Conservation (phyloP, 2,329 filamentous ascomycete species). For the Verruconis gallopava region DNA sequence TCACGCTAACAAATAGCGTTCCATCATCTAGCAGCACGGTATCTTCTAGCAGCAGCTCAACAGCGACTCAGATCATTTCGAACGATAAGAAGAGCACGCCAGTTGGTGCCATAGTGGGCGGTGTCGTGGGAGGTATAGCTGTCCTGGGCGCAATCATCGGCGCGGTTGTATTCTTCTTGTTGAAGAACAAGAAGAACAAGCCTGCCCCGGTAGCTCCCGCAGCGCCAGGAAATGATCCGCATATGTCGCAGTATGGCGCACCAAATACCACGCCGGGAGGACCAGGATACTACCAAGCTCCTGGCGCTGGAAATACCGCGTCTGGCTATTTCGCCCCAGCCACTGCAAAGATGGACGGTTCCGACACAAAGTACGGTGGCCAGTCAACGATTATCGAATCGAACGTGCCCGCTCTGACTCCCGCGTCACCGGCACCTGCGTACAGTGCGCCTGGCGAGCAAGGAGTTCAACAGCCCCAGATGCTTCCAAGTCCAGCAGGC, state of each 20-base stretch:
- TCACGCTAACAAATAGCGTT: neutral
- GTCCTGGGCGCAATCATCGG: constrained; percentile 5
- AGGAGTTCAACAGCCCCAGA: neutral
- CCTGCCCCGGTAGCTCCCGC: neutral
- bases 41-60: neutral
- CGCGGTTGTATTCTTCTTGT: constrained; percentile 2
- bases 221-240: neutral
- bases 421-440: neutral
- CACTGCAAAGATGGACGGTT: neutral
- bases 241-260: neutral
- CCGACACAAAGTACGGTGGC: too few species aligned
- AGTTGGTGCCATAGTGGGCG: constrained; percentile 10
- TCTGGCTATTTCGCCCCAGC: neutral
- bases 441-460: neutral
- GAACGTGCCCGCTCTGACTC: neutral
- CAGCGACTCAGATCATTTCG: neutral
- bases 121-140: constrained; percentile 9
- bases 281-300: neutral
- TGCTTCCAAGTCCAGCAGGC: neutral
- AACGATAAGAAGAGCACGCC: neutral
- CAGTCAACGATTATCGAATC: neutral
- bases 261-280: neutral
- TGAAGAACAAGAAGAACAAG: constrained; percentile 6
- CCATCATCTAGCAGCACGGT: neutral
- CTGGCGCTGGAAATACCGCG: neutral